Percentiles rank a stretch among this genome's conserved stretches.
These are phyloP conservation scores for Penicillium sp. DNA, from an alignment of 2,329 filamentous ascomycete genomes.

Conservation along the genomic window DNA sequence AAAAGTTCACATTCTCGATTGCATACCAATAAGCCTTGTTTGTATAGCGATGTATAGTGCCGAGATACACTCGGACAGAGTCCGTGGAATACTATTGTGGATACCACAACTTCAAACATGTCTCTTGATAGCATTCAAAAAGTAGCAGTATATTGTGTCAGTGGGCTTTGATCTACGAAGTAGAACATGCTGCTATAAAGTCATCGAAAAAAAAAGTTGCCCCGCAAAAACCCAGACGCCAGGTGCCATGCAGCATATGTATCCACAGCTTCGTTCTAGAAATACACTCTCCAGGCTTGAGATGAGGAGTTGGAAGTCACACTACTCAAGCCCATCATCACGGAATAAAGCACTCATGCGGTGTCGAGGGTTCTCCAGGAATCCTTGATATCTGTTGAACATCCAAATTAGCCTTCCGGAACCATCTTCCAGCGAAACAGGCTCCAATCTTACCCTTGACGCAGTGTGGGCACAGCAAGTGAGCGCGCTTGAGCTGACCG, in stretches of 20 bases:
- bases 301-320: constrained; percentile 5
- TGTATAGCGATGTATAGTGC: background rate
- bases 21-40: background rate
- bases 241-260: constrained; percentile 39
- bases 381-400: constrained; percentile 45
- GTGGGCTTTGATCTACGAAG: background rate
- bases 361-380: constrained; percentile 45
- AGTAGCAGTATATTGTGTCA: background rate
- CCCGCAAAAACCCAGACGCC: constrained; percentile 37
- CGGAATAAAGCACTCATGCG: constrained; percentile 21
- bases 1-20: background rate
- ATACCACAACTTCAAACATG: background rate
- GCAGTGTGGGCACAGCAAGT: constrained; percentile 85
- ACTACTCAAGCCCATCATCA: constrained; percentile 3
- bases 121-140: background rate
- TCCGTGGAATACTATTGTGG: background rate
- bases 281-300: constrained; percentile 22
- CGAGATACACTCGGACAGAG: background rate
- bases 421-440: background rate
- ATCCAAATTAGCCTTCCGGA: constrained; percentile 5
- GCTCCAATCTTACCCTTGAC: constrained; percentile 64
- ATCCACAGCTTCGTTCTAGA: constrained; percentile 23
- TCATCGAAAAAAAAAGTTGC: constrained; percentile 18
- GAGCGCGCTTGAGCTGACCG: constrained; percentile 82
- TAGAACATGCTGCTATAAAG: constrained; percentile 5